Conservation (phyloP, 1,284 basidiomycete species). For the Ceratobasidium sp. region DNA sequence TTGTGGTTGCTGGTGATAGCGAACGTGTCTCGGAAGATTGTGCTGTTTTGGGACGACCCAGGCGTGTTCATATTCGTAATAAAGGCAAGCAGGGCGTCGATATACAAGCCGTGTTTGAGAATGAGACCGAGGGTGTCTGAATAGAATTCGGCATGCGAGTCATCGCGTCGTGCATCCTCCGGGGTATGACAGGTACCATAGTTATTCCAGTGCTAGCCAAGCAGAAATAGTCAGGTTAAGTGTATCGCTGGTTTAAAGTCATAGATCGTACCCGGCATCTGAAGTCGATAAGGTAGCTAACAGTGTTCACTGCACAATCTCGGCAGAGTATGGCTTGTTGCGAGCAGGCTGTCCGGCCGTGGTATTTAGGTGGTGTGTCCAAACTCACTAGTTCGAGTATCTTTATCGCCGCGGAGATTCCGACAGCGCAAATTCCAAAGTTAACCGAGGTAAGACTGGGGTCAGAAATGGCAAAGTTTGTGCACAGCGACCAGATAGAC, state of each 20-base stretch:
- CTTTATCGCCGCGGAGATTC: conserved; percentile 42
- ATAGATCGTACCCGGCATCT: conserved; percentile 19
- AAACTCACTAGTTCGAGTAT: conserved; percentile 31
- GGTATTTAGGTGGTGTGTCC: conserved; percentile 21
- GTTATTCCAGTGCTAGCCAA: conserved; percentile 26
- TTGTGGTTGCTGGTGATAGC: background rate
- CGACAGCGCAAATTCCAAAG: conserved; percentile 38
- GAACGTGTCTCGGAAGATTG: conserved; percentile 13
- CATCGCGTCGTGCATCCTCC: conserved; percentile 7
- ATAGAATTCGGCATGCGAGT: conserved; percentile 28
- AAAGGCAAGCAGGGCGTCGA: conserved; percentile 7
- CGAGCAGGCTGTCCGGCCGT: background rate
- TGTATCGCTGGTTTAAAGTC: no score
- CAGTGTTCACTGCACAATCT: conserved; percentile 3
- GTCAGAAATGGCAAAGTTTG: conserved; percentile 27
- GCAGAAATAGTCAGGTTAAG: background rate
- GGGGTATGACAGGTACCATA: conserved; percentile 1
- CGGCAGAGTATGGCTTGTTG: background rate
- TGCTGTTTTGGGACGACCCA: conserved; percentile 9
- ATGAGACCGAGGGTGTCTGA: conserved; percentile 1
- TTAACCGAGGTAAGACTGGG: conserved; percentile 37
- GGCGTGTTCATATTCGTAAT: background rate
- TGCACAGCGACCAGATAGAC: conserved; percentile 29
- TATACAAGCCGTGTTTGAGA: conserved; percentile 11
- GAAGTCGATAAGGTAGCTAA: conserved; percentile 19